Percentiles rank a stretch among this genome's conserved stretches.
Conservation (phyloP, 352 stramenopile genomes). For the Globisporangium emineosum region DNA sequence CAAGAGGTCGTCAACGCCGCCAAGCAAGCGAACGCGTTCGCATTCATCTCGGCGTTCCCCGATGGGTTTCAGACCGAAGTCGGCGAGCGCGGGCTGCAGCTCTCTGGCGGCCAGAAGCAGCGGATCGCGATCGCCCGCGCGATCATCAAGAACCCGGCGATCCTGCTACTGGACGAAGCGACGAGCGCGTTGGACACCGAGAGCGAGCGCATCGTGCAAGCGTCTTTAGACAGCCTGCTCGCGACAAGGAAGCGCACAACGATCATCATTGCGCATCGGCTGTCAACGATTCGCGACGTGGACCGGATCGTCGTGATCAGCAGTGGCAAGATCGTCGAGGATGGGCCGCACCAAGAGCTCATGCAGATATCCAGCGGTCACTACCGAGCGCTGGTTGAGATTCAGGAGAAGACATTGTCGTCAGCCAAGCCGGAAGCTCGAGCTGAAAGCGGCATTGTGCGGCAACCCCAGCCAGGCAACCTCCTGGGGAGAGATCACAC, state of each 20-base stretch:
- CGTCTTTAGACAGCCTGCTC: slow-evolving; percentile 50
- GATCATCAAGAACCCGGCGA: slow-evolving; percentile 64
- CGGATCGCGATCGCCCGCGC: slow-evolving; percentile 87
- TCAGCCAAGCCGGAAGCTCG: neutral
- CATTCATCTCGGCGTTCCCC: slow-evolving; percentile 86
- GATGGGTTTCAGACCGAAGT: slow-evolving; percentile 85
- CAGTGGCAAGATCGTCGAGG: slow-evolving; percentile 7
- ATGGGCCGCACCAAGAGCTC: slow-evolving; percentile 81
- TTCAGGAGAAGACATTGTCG: neutral
- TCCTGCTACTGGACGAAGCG: slow-evolving; percentile 58
- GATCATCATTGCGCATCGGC: slow-evolving; percentile 68
- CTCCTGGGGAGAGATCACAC: neutral
- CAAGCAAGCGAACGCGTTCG: slow-evolving; percentile 74
- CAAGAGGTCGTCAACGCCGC: slow-evolving; percentile 71
- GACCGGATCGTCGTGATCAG: slow-evolving; percentile 32
- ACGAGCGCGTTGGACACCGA: slow-evolving; percentile 9
- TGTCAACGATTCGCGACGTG: slow-evolving; percentile 72
- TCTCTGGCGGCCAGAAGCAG: slow-evolving; percentile 93
- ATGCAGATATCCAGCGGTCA: slow-evolving; percentile 41
- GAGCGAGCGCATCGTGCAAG: slow-evolving; percentile 4
- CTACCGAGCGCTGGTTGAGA: slow-evolving; percentile 42
- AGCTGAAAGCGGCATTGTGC: neutral
- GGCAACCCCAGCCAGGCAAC: neutral
- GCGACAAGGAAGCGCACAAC: slow-evolving; percentile 42
- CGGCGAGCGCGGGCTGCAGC: slow-evolving; percentile 55